Base-by-base conservation (phyloP, 2,329 filamentous ascomycete genomes). In the Aspergillus felis region DNA sequence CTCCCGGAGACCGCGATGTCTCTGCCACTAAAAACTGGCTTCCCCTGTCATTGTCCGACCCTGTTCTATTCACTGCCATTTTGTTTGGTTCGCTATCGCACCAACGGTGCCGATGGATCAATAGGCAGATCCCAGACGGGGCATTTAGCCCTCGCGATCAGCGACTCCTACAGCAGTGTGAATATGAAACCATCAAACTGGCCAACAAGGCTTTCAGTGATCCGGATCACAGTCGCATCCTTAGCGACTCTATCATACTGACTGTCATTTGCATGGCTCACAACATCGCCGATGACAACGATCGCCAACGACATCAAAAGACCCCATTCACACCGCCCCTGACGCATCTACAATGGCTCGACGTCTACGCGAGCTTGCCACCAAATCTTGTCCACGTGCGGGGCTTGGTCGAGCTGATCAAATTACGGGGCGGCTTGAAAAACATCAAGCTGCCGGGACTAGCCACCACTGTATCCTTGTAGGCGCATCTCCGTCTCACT, bases 391-490 rank as follows among this genome's bases (percentile, higher is more conserved):
- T 74, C 2, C 74, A 76, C 57, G 59, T 72, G 10, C 61, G 66
- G 51, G 74, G 74, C 0, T 57, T 76, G 29, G 59, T 70, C 5
- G 69, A 74, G 50, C 64, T 76, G 59, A 57, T 77, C 44, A 67
- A 69, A 22, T 51, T 74, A 6, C 69, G 71, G 29, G 75, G 75
- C 5, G 76, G 76, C 0, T 55, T 78, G 8, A 58, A 66, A 4
- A 68, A 71, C 12, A 68, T 78, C 32, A 65, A 65, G 35, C 62
- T 75, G 22, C 69, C 71, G 8, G 75, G 76, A 3, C 57, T 77
- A 28, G 69, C 72, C 7, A 65, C 72, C 35, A 69, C 71, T 0
- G 62, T 78, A 27, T 73, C 69, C n/a, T 75, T 73, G 74, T 76
- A 68, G 59, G 32, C 29, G 12, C 71, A 64, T 22, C 25, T 24